Base-by-base conservation (phyloP, 2,329 filamentous ascomycete genomes). In the Fusarium sp. region DNA sequence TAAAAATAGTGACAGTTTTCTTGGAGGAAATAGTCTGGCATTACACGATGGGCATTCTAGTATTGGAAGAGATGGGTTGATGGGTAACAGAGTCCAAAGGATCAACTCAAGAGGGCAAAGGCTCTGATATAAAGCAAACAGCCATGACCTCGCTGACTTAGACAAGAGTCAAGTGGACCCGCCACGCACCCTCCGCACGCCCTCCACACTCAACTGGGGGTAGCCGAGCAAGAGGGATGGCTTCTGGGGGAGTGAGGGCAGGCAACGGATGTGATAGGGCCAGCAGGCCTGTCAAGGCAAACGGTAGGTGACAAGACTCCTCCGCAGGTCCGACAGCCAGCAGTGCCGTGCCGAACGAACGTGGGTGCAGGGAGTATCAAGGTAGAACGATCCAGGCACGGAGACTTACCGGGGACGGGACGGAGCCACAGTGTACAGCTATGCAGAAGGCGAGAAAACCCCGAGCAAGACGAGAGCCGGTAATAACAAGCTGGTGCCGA, bases 1-100 rank as follows among this genome's bases (percentile, higher is more conserved):
- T 94, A 96, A 85, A 97, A 97, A 85, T 97, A 97, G 82, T 97
- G 94, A 80, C 93, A 97, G 84, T 97, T 93, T 87, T 97, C 93
- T 87, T 96, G 92, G 66, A 94, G 86, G 83, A 87, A 97, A 83
- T 94, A 96, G 78, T 88, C 84, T 87, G 93, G 93, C 94, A 97
- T 97, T 86, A 88, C 86, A 88, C 84, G 85, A 75, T 64, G 62
- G 46, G 61, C 40, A 71, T 69, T 70, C 31, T 62, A 44, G 36
- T 66, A 56, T 46, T 51, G 51, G 61, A 62, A 46, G 57, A 42
- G 59, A 69, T 67, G 46, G 36, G 51, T 61, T 53, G 69, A 72
- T 65, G 56, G 61, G 59, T 29, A 63, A 40, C 29, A 58, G 46
- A 59, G 53, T 42, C 68, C 57, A 62, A 65, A 56, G 31, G 36